Evolutionary conservation across 2,329 filamentous ascomycete genomes (phyloP).

Genomic region (Hysterium pulicare): DNA sequence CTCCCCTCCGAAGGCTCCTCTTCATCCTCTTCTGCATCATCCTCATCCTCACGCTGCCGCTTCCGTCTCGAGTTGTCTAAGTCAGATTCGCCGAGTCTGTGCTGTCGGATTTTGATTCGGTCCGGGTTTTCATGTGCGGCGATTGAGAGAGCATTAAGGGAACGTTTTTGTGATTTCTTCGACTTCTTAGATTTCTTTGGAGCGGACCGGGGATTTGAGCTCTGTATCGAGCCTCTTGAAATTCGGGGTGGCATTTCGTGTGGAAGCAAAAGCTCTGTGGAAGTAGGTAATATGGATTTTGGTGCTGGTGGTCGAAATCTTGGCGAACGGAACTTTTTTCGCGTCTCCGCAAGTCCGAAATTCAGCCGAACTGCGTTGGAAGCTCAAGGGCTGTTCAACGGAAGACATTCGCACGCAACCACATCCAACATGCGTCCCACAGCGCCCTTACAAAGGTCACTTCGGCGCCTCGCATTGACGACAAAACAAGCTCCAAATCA

Average conservation of each 20-base stretch:
- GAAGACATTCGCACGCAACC: too few species aligned
- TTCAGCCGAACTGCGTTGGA: slow-evolving; percentile 2
- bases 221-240: slow-evolving; percentile 36
- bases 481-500: slow-evolving; percentile 92
- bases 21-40: slow-evolving; percentile 42
- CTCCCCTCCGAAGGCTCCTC: slow-evolving; percentile 26
- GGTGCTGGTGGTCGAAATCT: slow-evolving; percentile 15
- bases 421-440: slow-evolving; percentile 64
- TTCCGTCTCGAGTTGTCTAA: slow-evolving; percentile 42
- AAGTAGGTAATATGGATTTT: slow-evolving; percentile 4
- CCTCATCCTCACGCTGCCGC: slow-evolving; percentile 48
- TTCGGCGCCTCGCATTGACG: slow-evolving; percentile 75
- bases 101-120: slow-evolving; percentile 51
- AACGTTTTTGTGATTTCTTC: slow-evolving; percentile 51
- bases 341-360: background rate
- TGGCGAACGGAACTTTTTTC: slow-evolving; percentile 7
- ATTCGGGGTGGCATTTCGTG: slow-evolving; percentile 46
- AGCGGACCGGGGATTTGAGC: slow-evolving; percentile 22
- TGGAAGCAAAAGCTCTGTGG: background rate
- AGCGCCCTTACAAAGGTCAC: slow-evolving; percentile 61
- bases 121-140: slow-evolving; percentile 57
- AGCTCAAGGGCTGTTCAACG: background rate
- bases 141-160: slow-evolving; percentile 62
- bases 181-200: slow-evolving; percentile 28
- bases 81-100: slow-evolving; percentile 56